Percentiles rank a stretch among this genome's conserved stretches.
Evolutionary conservation across 176 grass and related monocot genomes (phyloP).

Genomic region (Zizania latifolia): DNA sequence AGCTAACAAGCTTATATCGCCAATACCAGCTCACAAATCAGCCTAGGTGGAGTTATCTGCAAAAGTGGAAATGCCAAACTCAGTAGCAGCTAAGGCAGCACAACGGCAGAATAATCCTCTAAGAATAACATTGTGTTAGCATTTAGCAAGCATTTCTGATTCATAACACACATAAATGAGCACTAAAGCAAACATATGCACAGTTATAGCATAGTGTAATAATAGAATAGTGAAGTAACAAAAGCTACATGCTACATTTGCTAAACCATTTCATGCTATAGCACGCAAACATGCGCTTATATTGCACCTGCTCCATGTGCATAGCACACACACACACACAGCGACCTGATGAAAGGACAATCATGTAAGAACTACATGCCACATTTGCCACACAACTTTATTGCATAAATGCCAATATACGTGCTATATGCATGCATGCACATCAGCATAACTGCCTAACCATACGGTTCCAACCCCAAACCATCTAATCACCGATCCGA

Average conservation of each 20-base stretch:
- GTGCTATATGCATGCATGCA: not conserved
- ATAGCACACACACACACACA: not conserved
- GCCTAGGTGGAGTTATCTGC: slow-evolving; percentile 46
- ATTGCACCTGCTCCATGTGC: not conserved
- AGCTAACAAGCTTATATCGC: slow-evolving; percentile 45
- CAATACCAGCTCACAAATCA: slow-evolving; percentile 45
- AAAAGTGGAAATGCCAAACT: slow-evolving; percentile 41
- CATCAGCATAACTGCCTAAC: not conserved
- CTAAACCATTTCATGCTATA: not conserved
- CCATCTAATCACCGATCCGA: not conserved
- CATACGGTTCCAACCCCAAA: not conserved
- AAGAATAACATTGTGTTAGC: not conserved
- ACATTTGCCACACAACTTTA: not conserved
- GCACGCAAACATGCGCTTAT: not conserved
- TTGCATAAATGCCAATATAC: not conserved
- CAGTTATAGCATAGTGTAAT: not conserved
- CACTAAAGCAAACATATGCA: not conserved
- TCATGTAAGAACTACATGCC: not conserved
- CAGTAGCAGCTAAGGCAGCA: slow-evolving; percentile 21
- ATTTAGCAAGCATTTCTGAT: not conserved
- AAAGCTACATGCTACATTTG: not conserved
- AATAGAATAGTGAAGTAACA: not conserved
- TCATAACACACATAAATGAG: not conserved
- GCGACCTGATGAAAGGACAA: not conserved
- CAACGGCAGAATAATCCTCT: slow-evolving; percentile 7